Base-by-base conservation (phyloP, 2,329 filamentous ascomycete species). In the Colletotrichum sp. region DNA sequence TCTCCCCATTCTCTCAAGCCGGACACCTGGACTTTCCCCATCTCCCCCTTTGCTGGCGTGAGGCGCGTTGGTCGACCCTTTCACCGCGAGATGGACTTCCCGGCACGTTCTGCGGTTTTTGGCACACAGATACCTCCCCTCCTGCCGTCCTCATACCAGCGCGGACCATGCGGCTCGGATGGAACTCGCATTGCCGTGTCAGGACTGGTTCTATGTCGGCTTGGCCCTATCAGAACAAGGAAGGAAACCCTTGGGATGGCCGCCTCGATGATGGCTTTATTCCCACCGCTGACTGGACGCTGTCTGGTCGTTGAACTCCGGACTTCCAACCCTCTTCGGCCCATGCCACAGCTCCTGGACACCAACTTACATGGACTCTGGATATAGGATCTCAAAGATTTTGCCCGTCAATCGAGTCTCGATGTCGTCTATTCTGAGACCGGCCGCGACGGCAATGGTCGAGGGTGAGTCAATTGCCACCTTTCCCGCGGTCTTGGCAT, bases 401-500 rank as follows among this genome's bases (percentile, higher is more conserved):
- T 99, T 87, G 97, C 97, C 77, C 96, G 97, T 84, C 95, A 97
- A 86, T 97, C 96, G 85, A 96, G 96, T 86, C 92, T 98, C 86
- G 97, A 98, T 85, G 97, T 99, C 79, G 97, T 99, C 82, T 99
- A 98, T 85, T 98, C 96, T 79, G 97, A 99, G 88, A 97, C 97
- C 76, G 94, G 93, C 81, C 96, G 96, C 82, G 96, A 98, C 84
- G 94, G 94, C 79, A 95, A 97, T 84, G 95, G 96, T 79, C 95
- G 94, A 91, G 96, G 96, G 96, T 98, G 86, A 86, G 94, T 89
- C 21, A 34, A 18, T 14, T 18, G 21, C 30, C 13, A 63, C 34
- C 58, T 10, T 63, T 16, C 30, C 34, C 13, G 32, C 30, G 32
- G 13, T 61, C 24, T 61, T 36, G 21, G 8, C 24, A 12, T 18